Evolutionary conservation across 1,139 yeast species (phyloP).

Genomic region (Hanseniaspora sp.): DNA sequence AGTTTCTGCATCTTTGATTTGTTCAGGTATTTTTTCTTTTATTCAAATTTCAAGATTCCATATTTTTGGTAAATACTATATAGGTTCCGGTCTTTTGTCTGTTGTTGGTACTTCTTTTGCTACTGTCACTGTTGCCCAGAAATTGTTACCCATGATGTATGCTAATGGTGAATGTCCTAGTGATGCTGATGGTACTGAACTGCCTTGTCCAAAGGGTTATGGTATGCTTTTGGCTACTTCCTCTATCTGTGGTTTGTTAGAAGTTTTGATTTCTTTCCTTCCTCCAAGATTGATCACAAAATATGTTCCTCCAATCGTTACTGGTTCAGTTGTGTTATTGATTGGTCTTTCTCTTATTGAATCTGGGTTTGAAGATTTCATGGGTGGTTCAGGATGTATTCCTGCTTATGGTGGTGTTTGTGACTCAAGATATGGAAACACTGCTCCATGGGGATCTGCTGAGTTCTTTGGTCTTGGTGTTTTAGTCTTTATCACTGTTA

Average conservation of each 20-base stretch:
- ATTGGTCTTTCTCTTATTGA: slow-evolving; percentile 62
- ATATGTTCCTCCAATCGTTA: slow-evolving; percentile 77
- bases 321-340: slow-evolving; percentile 81
- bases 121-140: slow-evolving; percentile 66
- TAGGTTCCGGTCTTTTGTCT: slow-evolving; percentile 79
- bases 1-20: slow-evolving; percentile 66
- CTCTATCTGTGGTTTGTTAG: slow-evolving; percentile 63
- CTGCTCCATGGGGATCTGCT: slow-evolving; percentile 66
- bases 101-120: slow-evolving; percentile 88
- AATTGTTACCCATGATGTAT: slow-evolving; percentile 74
- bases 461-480: slow-evolving; percentile 78
- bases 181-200: slow-evolving; percentile 43
- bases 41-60: slow-evolving; percentile 76
- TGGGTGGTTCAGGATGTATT: slow-evolving; percentile 74
- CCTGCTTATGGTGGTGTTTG: slow-evolving; percentile 38
- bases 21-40: slow-evolving; percentile 60
- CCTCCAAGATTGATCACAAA: slow-evolving; percentile 62
- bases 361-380: slow-evolving; percentile 72
- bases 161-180: slow-evolving; percentile 54
- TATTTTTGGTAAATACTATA: slow-evolving; percentile 57
- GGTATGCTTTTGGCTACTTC: slow-evolving; percentile 78
- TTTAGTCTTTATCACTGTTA: slow-evolving; percentile 60
- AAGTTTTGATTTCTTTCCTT: slow-evolving; percentile 57
- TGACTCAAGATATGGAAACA: slow-evolving; percentile 31
- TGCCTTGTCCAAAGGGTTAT: slow-evolving; percentile 81